Evolutionary conservation across 2,329 filamentous ascomycete genomes (phyloP).

Genomic region (Trichoderma simmonsii): DNA sequence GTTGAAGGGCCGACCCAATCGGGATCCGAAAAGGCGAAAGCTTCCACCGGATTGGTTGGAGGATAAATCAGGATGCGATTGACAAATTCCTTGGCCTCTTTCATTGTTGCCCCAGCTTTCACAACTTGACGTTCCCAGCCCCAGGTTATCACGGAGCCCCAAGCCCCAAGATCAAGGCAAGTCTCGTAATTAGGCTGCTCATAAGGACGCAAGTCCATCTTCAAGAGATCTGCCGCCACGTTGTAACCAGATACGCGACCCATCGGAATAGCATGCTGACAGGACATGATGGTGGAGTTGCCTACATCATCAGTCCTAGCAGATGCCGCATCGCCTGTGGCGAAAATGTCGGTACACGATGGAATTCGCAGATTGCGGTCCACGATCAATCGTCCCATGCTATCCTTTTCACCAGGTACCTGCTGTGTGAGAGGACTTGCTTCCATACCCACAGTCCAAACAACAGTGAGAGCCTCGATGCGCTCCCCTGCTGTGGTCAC

Average conservation of each 20-base stretch:
- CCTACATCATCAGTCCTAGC: not conserved
- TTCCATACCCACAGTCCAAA: not conserved
- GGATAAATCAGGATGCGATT: not conserved
- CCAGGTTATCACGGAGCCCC: not conserved
- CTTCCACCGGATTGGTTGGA: not conserved
- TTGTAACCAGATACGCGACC: not conserved
- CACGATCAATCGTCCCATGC: not conserved
- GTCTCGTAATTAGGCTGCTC: not conserved
- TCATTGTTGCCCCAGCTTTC: not conserved
- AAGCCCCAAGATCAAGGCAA: not conserved
- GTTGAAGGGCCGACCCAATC: not conserved
- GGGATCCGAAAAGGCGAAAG: not conserved
- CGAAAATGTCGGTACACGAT: not conserved
- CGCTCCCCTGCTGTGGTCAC: not conserved
- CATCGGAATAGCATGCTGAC: not conserved
- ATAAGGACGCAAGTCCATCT: not conserved
- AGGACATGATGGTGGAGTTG: not conserved
- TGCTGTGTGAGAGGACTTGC: not conserved
- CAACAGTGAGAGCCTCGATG: not conserved
- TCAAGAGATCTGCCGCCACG: not conserved
- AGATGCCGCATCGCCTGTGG: not conserved
- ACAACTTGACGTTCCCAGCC: not conserved
- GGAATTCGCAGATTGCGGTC: not conserved
- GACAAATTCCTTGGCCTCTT: not conserved
- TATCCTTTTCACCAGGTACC: not conserved